phyloP scores from a whole-genome alignment of 2,329 filamentous ascomycete genomes.

The Botrytis medusae region DNA sequence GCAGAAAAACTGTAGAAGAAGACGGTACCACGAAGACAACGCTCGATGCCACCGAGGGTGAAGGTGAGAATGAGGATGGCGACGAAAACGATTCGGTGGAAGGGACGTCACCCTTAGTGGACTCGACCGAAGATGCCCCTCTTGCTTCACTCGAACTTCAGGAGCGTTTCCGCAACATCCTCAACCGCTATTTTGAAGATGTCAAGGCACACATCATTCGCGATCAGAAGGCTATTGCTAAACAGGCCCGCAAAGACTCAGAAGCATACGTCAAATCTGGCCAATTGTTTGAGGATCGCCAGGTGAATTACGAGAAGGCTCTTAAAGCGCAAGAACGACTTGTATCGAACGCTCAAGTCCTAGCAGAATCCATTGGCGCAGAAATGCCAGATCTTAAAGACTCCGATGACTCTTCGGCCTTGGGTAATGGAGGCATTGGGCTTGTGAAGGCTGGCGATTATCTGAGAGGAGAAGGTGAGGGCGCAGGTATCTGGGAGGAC shows the following conservation, averaged over 20 bases:
- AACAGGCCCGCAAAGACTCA: conserved; percentile 89
- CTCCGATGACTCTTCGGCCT: conserved; percentile 66
- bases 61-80: conserved; percentile 48
- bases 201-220: conserved; percentile 83
- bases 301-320: conserved; percentile 92
- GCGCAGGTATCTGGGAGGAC: conserved; percentile 96
- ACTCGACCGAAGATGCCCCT: conserved; percentile 62
- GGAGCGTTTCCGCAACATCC: conserved; percentile 80
- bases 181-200: conserved; percentile 88
- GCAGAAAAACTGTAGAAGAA: conserved; percentile 80
- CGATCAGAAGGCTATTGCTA: conserved; percentile 86
- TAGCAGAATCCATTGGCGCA: conserved; percentile 82
- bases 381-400: conserved; percentile 95
- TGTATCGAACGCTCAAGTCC: conserved; percentile 81
- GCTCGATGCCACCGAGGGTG: conserved; percentile 44
- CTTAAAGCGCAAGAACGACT: conserved; percentile 90
- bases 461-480: conserved; percentile 83
- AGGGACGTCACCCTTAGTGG: conserved; percentile 48
- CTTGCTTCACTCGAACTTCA: conserved; percentile 75
- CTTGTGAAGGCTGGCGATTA: conserved; percentile 94
- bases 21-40: conserved; percentile 65
- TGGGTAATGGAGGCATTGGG: conserved; percentile 77
- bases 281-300: conserved; percentile 96
- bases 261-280: conserved; percentile 98
- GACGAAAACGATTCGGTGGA: conserved; percentile 41